phyloP scores from a whole-genome alignment of 2,329 filamentous ascomycete genomes.

The Fusarium pininemorale region DNA sequence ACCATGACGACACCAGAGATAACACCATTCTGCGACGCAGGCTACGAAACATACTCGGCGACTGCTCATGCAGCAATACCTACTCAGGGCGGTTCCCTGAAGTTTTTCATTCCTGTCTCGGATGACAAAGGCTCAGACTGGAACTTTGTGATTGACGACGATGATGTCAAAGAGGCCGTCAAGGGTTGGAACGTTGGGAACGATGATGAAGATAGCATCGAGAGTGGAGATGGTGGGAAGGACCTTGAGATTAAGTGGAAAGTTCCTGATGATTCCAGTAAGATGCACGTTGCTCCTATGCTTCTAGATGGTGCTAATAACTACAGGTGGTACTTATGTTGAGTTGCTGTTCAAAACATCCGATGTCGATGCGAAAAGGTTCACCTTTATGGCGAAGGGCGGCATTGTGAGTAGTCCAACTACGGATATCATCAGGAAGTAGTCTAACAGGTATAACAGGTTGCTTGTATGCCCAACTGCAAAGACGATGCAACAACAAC shows the following conservation, averaged over 20 bases:
- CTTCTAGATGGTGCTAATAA: too few relatives aligned
- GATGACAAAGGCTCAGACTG: neutral
- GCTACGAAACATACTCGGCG: neutral
- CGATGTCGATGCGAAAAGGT: rapidly evolving
- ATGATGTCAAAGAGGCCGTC: neutral
- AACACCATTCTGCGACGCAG: neutral
- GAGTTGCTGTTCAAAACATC: rapidly evolving
- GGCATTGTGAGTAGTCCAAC: neutral
- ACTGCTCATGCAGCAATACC: neutral
- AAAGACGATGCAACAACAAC: neutral
- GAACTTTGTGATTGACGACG: neutral
- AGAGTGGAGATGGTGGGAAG: neutral
- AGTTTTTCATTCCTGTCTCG: neutral
- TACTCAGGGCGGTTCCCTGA: neutral
- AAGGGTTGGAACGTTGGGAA: neutral
- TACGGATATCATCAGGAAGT: rapidly evolving
- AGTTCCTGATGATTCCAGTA: neutral
- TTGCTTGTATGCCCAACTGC: neutral
- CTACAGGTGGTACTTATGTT: neutral
- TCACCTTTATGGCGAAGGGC: neutral
- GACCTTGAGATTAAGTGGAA: neutral
- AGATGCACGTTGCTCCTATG: too few relatives aligned
- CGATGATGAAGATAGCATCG: rapidly evolving
- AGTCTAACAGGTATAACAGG: neutral
- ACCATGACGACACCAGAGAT: neutral